A percentile compares a stretch with the other conserved stretches of the same genome.
Evolutionary conservation across 805 yeast genomes (phyloP).

Genomic region (Danielia oregonensis): DNA sequence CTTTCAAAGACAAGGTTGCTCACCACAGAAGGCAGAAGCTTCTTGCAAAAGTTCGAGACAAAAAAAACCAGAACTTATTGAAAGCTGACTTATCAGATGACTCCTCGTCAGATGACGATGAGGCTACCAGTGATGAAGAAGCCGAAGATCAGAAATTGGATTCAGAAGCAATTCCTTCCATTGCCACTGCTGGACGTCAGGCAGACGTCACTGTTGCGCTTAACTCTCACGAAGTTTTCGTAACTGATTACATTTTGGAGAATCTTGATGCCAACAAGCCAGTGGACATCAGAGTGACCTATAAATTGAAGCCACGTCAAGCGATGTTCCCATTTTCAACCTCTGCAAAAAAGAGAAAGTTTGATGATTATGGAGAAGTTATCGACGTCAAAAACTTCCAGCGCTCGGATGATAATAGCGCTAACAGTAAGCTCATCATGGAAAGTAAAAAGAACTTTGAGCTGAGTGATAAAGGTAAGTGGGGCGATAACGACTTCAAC

Average conservation of each 20-base stretch:
- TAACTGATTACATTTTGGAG: constrained; percentile 35
- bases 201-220: constrained; percentile 22
- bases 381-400: constrained; percentile 64
- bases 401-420: constrained; percentile 46
- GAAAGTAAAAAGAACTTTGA: constrained; percentile 38
- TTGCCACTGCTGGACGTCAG: neutral
- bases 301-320: constrained; percentile 46
- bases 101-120: constrained; percentile 23
- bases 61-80: constrained; percentile 36
- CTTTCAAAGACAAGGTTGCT: constrained; percentile 45
- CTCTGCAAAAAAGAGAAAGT: constrained; percentile 44
- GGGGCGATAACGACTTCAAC: constrained; percentile 18
- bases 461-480: constrained; percentile 25
- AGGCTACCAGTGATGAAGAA: constrained; percentile 29
- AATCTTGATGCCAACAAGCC: constrained; percentile 42
- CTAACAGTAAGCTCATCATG: constrained; percentile 31
- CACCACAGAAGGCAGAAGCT: constrained; percentile 42
- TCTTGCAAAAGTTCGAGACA: constrained; percentile 39
- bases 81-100: constrained; percentile 31
- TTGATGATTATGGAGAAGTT: constrained; percentile 85
- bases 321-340: constrained; percentile 75
- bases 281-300: constrained; percentile 49
- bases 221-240: constrained; percentile 38
- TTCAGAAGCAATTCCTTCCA: constrained; percentile 19
- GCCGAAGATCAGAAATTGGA: constrained; percentile 30